Evolutionary conservation across 192 early-diverging fungal genomes (phyloP).

Genomic region (Mortierella hygrophila): DNA sequence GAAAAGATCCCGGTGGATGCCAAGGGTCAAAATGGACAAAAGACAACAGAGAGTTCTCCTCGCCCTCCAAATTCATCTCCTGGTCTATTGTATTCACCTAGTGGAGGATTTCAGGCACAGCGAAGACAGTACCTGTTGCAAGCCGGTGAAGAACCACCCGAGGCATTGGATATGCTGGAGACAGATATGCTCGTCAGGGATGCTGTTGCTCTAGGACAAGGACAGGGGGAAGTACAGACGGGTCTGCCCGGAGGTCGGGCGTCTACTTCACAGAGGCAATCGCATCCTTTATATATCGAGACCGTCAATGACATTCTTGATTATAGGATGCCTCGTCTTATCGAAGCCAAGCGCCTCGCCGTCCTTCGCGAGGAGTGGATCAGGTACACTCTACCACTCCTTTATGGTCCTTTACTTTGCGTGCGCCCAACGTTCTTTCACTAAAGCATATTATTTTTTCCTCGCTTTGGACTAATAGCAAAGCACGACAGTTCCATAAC

Average conservation of each 20-base stretch:
- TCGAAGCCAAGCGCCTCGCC: constrained; percentile 32
- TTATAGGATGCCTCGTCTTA: constrained; percentile 25
- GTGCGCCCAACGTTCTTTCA: neutral
- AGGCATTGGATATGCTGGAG: constrained; percentile 2
- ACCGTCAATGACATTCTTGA: constrained; percentile 46
- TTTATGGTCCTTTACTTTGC: neutral
- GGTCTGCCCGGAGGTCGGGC: constrained; percentile 7
- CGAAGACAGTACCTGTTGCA: constrained; percentile 33
- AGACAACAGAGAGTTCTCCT: neutral
- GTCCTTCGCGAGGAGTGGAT: constrained; percentile 50
- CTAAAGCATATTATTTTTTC: neutral
- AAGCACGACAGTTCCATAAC: constrained; percentile 49
- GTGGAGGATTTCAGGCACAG: constrained; percentile 13
- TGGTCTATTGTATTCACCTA: constrained; percentile 8
- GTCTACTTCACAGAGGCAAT: neutral
- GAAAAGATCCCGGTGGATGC: constrained; percentile 18
- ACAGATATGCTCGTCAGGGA: neutral
- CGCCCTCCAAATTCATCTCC: constrained; percentile 23
- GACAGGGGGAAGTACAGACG: neutral
- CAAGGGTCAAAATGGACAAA: neutral
- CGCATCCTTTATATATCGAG: constrained; percentile 27
- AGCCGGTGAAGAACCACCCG: constrained; percentile 49
- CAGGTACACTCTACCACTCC: constrained; percentile 13
- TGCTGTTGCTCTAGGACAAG: neutral
- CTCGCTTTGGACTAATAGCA: constrained; percentile 2